Conservation (phyloP, 805 yeast genomes). For the Yamadazyma sp. region DNA sequence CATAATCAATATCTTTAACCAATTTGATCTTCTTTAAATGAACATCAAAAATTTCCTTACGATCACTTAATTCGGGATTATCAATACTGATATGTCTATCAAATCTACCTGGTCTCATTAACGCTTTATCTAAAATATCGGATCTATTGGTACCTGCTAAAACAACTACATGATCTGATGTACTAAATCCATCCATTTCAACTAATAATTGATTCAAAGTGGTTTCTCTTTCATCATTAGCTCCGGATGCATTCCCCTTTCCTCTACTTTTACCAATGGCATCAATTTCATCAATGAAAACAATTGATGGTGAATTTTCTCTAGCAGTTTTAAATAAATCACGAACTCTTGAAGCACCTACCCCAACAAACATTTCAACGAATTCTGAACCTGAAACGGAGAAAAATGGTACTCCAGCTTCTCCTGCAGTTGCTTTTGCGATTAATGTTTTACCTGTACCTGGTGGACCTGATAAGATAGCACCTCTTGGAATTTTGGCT, state of each 20-base stretch:
- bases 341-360: conserved; percentile 97
- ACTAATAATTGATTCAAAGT: conserved; percentile 93
- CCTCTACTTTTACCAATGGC: conserved; percentile 94
- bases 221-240: conserved; percentile 95
- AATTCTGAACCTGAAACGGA: conserved; percentile 97
- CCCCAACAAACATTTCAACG: conserved; percentile 99
- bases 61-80: conserved; percentile 91
- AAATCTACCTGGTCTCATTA: conserved; percentile 96
- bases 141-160: conserved; percentile 97
- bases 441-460: conserved; percentile 98
- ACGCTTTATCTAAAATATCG: conserved; percentile 88
- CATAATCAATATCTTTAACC: conserved; percentile 13
- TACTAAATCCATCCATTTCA: conserved; percentile 97
- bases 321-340: conserved; percentile 91
- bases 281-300: conserved; percentile 98
- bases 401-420: conserved; percentile 95
- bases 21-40: conserved; percentile 47
- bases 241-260: conserved; percentile 73
- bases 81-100: conserved; percentile 92
- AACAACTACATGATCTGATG: conserved; percentile 90
- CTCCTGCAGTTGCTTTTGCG: conserved; percentile 99
- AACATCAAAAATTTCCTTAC: conserved; percentile 88
- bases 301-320: conserved; percentile 89
- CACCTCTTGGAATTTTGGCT: conserved; percentile 98
- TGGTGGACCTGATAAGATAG: conserved; percentile 95